Percentiles rank a stretch among this genome's conserved stretches.
Conservation (phyloP, 2,329 filamentous ascomycete genomes). For the Aspergillus pseudonomiae region DNA sequence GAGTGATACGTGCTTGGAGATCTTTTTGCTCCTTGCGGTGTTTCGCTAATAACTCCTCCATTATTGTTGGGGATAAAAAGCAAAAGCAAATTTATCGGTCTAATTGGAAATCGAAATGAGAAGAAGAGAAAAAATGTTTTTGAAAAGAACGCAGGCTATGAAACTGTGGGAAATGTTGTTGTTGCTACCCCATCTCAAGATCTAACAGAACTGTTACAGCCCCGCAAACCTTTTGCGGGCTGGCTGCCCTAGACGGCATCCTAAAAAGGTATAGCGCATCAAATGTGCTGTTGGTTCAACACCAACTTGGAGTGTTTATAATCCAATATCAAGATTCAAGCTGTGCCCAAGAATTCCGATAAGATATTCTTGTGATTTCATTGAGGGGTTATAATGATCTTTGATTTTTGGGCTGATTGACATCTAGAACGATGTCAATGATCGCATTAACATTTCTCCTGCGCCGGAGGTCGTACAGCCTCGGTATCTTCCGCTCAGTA, state of each 20-base stretch:
- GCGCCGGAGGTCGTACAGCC: neutral
- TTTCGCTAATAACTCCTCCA: slow-evolving; percentile 76
- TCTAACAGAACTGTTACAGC: slow-evolving; percentile 13
- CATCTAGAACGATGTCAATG: neutral
- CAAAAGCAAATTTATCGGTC: slow-evolving; percentile 5
- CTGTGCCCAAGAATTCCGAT: neutral
- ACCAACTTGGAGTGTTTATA: neutral
- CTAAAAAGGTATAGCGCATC: slow-evolving; percentile 24
- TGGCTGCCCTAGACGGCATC: slow-evolving; percentile 29
- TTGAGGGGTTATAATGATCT: neutral
- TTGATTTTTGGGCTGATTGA: neutral
- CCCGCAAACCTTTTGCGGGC: slow-evolving; percentile 34
- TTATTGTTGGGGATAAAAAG: slow-evolving; percentile 28
- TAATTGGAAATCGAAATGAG: neutral
- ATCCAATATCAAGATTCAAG: neutral
- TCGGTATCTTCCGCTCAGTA: slow-evolving; percentile 13
- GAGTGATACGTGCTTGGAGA: slow-evolving; percentile 80
- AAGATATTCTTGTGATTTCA: neutral
- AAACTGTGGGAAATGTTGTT: neutral
- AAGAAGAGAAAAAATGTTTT: neutral
- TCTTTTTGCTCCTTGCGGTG: slow-evolving; percentile 90
- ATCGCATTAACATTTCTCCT: slow-evolving; percentile 1
- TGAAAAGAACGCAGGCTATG: neutral
- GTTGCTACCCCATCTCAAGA: neutral
- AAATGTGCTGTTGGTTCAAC: neutral